Percentiles rank a stretch among this genome's conserved stretches.
phyloP scores from a whole-genome alignment of 306 rosid species.

The Acacia melanoxylon region DNA sequence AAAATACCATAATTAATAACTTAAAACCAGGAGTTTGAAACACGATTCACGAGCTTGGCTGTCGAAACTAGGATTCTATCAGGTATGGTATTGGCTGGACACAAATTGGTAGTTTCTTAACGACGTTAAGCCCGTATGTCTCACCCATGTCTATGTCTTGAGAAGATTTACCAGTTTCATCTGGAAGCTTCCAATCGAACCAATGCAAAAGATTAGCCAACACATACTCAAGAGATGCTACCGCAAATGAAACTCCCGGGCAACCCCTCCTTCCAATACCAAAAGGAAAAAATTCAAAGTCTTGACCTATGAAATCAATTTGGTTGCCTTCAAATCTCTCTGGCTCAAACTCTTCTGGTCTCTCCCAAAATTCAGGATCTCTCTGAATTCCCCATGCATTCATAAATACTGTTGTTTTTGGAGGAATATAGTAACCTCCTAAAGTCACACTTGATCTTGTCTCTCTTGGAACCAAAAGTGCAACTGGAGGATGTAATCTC shows the following conservation, averaged over 20 bases:
- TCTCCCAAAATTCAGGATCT: background rate
- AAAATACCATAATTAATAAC: too few relatives aligned
- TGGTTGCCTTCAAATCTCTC: background rate
- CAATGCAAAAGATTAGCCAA: constrained; percentile 27
- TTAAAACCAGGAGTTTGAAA: too few relatives aligned
- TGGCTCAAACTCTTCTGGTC: background rate
- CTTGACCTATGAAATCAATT: background rate
- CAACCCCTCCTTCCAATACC: background rate
- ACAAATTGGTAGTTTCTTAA: constrained; percentile 34
- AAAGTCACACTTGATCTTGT: constrained; percentile 9
- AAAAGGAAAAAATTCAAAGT: background rate
- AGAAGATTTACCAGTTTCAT: too few relatives aligned
- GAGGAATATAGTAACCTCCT: constrained; percentile 31
- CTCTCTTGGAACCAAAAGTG: constrained; percentile 32
- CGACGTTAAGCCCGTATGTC: constrained; percentile 1
- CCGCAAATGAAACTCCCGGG: constrained; percentile 10
- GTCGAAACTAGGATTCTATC: background rate
- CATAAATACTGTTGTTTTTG: constrained; percentile 19
- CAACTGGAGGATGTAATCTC: constrained; percentile 44
- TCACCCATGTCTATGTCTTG: constrained; percentile 26
- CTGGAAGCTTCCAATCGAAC: constrained; percentile 17
- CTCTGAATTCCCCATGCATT: constrained; percentile 39
- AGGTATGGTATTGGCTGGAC: constrained; percentile 23
- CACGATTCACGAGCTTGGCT: too few relatives aligned
- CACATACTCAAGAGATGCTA: background rate